These are phyloP conservation scores for Tricholomella constricta DNA, from an alignment of 768 basidiomycete species.

Conservation along the genomic window DNA sequence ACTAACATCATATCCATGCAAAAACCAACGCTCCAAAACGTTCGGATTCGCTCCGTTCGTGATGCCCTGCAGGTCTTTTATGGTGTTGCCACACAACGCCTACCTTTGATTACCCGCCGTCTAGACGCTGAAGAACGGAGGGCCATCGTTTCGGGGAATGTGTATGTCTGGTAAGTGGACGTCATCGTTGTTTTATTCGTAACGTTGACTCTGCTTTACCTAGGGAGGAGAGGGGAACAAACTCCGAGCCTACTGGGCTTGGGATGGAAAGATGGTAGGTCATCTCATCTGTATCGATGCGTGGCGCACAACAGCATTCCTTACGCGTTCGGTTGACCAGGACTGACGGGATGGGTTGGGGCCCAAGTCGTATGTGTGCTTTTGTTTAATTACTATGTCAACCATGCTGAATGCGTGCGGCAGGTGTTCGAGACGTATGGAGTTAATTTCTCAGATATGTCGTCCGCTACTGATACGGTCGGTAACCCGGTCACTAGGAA, in stretches of 20 bases:
- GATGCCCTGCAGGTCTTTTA: conserved; percentile 84
- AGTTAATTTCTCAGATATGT: conserved; percentile 28
- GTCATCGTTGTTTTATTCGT: neutral
- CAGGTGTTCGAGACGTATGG: conserved; percentile 56
- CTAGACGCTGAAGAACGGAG: conserved; percentile 82
- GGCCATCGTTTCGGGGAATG: conserved; percentile 72
- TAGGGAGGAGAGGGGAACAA: conserved; percentile 82
- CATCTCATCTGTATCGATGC: neutral
- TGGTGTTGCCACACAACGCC: conserved; percentile 65
- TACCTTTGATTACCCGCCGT: conserved; percentile 79
- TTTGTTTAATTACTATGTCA: conserved; percentile 11
- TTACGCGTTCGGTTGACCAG: conserved; percentile 24
- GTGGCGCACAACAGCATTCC: conserved; percentile 6
- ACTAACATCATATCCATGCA: conserved; percentile 52
- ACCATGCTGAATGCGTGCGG: conserved; percentile 9
- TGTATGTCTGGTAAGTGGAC: conserved; percentile 67
- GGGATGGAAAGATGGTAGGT: conserved; percentile 83
- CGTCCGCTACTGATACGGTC: conserved; percentile 14
- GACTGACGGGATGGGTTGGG: conserved; percentile 78
- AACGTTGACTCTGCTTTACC: neutral
- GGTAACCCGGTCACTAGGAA: conserved; percentile 52
- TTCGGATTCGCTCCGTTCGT: conserved; percentile 75
- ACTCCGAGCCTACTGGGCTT: conserved; percentile 77
- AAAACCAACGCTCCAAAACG: conserved; percentile 71
- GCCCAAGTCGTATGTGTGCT: conserved; percentile 71